phyloP scores from a whole-genome alignment of 169 alveolate species.

The Neospora caninum region DNA sequence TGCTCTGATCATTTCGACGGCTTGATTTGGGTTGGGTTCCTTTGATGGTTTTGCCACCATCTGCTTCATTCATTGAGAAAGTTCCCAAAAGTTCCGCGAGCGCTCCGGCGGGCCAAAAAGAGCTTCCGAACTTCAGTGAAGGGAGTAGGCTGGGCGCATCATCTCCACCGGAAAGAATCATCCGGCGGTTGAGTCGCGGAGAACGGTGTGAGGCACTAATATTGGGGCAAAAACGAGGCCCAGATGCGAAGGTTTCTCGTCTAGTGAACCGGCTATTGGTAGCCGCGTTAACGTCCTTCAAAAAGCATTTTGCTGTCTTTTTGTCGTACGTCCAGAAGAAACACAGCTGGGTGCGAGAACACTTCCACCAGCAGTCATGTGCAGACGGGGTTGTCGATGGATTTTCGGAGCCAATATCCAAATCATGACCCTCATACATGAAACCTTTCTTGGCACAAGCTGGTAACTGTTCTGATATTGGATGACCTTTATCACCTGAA shows the following conservation, averaged over 20 bases:
- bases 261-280: neutral
- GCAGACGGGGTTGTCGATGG: neutral
- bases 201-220: neutral
- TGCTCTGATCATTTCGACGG: neutral
- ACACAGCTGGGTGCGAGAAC: neutral
- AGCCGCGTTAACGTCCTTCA: constrained; percentile 31
- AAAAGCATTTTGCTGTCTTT: neutral
- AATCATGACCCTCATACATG: constrained; percentile 13
- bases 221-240: neutral
- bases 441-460: constrained; percentile 13
- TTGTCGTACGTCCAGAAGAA: constrained; percentile 21
- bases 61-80: no score
- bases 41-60: no score
- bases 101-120: neutral
- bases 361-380: neutral
- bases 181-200: neutral
- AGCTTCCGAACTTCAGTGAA: neutral
- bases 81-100: no score
- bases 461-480: neutral
- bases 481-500: neutral
- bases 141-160: constrained; percentile 3
- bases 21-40: neutral
- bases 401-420: neutral
- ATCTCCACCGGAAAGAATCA: neutral
- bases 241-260: neutral